Evolutionary conservation across 2,329 filamentous ascomycete genomes (phyloP).

Genomic region (Pseudogymnoascus sp.): DNA sequence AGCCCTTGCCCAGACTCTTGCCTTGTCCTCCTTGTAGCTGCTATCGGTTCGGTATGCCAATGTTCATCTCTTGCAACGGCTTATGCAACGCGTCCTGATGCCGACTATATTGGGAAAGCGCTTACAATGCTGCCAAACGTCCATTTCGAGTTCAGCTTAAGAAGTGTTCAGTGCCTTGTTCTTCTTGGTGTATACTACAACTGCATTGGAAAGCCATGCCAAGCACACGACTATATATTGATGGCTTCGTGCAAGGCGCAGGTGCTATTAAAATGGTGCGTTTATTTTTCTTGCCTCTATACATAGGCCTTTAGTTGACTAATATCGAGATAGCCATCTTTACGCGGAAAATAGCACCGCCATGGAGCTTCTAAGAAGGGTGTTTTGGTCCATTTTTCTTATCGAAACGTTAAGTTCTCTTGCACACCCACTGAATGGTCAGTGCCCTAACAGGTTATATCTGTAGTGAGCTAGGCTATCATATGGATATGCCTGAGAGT

Average conservation of each 20-base stretch:
- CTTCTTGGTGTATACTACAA: no score
- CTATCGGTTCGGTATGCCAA: constrained; percentile 20
- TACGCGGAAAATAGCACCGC: constrained; percentile 9
- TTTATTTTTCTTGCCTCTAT: constrained; percentile 8
- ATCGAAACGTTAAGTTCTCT: constrained; percentile 18
- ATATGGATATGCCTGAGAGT: constrained; percentile 25
- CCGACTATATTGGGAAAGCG: constrained; percentile 13
- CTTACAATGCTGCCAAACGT: not conserved
- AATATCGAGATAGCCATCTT: constrained; percentile 10
- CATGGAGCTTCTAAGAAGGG: constrained; percentile 17
- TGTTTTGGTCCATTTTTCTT: constrained; percentile 22
- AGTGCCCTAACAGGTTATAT: not conserved
- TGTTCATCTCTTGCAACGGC: constrained; percentile 10
- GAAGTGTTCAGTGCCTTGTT: no score
- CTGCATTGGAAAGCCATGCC: no score
- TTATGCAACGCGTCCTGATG: constrained; percentile 9
- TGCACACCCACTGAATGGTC: not conserved
- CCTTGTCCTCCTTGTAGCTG: constrained; percentile 24
- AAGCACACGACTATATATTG: no score
- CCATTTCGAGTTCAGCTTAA: no score
- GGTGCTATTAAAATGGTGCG: constrained; percentile 21
- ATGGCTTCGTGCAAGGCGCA: constrained; percentile 19
- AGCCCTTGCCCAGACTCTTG: constrained; percentile 19
- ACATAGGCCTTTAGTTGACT: not conserved
- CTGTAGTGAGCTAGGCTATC: constrained; percentile 21